Conservation (phyloP, 345 rosid species). For the Pistacia vera region DNA sequence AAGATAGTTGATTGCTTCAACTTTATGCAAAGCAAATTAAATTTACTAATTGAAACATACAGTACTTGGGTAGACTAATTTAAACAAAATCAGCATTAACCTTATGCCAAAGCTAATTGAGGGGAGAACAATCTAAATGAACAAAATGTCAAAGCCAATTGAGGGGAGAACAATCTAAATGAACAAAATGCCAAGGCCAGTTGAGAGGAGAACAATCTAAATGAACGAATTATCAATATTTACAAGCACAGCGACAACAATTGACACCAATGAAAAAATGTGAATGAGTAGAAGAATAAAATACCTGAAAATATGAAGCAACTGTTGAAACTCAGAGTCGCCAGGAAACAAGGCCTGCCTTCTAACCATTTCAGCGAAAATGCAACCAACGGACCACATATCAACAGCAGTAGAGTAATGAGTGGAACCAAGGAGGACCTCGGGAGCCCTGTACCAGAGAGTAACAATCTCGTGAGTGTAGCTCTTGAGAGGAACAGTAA, state of each 20-base stretch:
- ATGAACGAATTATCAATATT: too few relatives aligned
- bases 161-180: background rate
- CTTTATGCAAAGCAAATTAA: background rate
- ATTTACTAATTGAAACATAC: too few relatives aligned
- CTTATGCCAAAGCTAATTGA: background rate
- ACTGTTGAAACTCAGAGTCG: conserved; percentile 91
- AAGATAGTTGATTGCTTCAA: too few relatives aligned
- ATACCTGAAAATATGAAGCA: conserved; percentile 92
- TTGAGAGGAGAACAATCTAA: background rate
- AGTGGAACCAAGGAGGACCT: conserved; percentile 83
- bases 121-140: background rate
- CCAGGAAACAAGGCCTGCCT: conserved; percentile 95
- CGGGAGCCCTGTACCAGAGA: conserved; percentile 97
- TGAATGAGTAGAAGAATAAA: background rate
- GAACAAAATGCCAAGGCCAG: background rate
- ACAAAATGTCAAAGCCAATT: background rate
- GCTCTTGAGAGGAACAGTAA: conserved; percentile 89
- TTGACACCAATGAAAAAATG: too few relatives aligned
- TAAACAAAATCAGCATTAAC: too few relatives aligned
- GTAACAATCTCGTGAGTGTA: conserved; percentile 94
- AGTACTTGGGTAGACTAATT: too few relatives aligned
- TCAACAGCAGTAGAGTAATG: conserved; percentile 90
- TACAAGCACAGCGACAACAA: too few relatives aligned
- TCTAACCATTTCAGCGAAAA: conserved; percentile 88
- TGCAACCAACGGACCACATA: conserved; percentile 98